Percentiles rank a stretch among this genome's conserved stretches.
Evolutionary conservation across 202 grass and related monocot species (phyloP).

Genomic region (Elaeis oleifera): DNA sequence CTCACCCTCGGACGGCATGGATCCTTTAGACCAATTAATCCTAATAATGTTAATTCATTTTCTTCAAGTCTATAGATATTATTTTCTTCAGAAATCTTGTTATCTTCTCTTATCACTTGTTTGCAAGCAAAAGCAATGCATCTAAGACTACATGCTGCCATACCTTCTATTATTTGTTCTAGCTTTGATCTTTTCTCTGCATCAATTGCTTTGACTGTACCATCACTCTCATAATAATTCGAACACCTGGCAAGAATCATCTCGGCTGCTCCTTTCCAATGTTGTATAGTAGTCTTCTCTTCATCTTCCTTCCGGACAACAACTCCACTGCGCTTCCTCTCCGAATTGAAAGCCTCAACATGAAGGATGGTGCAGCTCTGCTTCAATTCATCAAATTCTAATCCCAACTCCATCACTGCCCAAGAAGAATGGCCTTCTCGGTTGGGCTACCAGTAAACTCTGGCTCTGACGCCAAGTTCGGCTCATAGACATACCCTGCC

Average conservation of each 20-base stretch:
- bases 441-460: slow-evolving; percentile 72
- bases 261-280: slow-evolving; percentile 92
- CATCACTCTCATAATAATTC: slow-evolving; percentile 22
- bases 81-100: neutral
- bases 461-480: slow-evolving; percentile 25
- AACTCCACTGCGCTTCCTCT: slow-evolving; percentile 83
- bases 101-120: slow-evolving; percentile 2
- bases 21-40: slow-evolving; percentile 73
- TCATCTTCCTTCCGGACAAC: slow-evolving; percentile 29
- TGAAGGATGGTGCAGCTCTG: slow-evolving; percentile 34
- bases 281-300: slow-evolving; percentile 15
- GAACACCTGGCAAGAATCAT: slow-evolving; percentile 62
- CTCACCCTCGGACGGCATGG: slow-evolving; percentile 63
- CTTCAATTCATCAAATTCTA: slow-evolving; percentile 37
- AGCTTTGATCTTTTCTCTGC: slow-evolving; percentile 23
- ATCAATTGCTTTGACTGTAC: slow-evolving; percentile 16
- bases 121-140: slow-evolving; percentile 84
- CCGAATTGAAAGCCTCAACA: slow-evolving; percentile 84
- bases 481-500: slow-evolving; percentile 49
- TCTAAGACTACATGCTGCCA: slow-evolving; percentile 49
- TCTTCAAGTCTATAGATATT: slow-evolving; percentile 36
- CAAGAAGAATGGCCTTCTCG: slow-evolving; percentile 80
- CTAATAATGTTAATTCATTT: slow-evolving; percentile 45
- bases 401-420: slow-evolving; percentile 40
- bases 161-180: slow-evolving; percentile 44